Conservation (phyloP, 2,329 filamentous ascomycete genomes). For the Pleomassaria siparia region DNA sequence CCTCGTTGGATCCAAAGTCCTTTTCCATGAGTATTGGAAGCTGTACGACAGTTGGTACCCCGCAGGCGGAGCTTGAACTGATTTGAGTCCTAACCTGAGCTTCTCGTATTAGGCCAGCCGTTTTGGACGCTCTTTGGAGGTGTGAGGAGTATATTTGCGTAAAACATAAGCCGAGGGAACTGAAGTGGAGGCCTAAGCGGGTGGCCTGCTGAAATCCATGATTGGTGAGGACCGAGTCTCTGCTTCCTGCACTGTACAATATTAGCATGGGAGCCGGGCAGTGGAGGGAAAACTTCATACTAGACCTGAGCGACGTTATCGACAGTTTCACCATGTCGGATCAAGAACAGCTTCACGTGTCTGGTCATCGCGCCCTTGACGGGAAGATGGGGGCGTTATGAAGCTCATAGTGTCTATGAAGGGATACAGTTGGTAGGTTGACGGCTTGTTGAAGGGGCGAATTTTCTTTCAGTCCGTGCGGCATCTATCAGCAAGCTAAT, state of each 20-base stretch:
- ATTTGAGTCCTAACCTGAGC: constrained; percentile 47
- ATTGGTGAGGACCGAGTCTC: constrained; percentile 77
- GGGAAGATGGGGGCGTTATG: constrained; percentile 9
- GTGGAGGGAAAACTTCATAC: constrained; percentile 47
- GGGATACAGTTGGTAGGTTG: neutral
- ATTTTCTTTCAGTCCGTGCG: neutral
- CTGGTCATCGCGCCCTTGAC: constrained; percentile 24
- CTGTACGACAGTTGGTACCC: constrained; percentile 25
- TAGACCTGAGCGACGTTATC: constrained; percentile 82
- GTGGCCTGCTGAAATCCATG: constrained; percentile 81
- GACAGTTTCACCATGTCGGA: constrained; percentile 87
- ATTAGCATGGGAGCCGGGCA: constrained; percentile 23
- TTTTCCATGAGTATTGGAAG: constrained; percentile 63
- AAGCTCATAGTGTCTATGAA: constrained; percentile 20
- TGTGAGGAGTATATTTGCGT: constrained; percentile 77
- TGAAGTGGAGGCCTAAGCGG: constrained; percentile 68
- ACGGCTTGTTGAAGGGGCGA: neutral
- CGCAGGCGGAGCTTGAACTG: constrained; percentile 2
- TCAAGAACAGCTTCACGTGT: constrained; percentile 68
- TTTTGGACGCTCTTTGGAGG: constrained; percentile 71
- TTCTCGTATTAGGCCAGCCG: constrained; percentile 66
- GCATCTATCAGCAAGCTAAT: neutral
- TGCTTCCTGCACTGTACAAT: constrained; percentile 67
- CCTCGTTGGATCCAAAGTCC: constrained; percentile 72
- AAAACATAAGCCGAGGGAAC: constrained; percentile 64